These are phyloP conservation scores for Coffea eugenioides DNA, from an alignment of 257 asterid species.

Conservation along the genomic window DNA sequence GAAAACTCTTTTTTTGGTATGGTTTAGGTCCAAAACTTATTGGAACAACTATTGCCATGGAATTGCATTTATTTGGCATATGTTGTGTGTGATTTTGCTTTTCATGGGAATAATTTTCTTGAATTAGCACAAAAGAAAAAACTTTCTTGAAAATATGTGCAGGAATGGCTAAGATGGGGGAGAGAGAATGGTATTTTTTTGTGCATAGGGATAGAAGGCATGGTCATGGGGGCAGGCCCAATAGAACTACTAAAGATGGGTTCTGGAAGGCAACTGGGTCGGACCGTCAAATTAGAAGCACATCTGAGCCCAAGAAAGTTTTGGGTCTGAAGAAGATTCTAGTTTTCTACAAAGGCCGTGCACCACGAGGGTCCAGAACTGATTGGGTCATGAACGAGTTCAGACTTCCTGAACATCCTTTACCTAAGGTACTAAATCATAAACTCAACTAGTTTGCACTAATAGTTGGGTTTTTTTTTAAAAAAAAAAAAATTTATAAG, in stretches of 20 bases:
- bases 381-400: slow-evolving; percentile 92
- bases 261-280: slow-evolving; percentile 95
- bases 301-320: slow-evolving; percentile 39
- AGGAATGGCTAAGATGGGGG: slow-evolving; percentile 62
- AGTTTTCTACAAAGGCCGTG: slow-evolving; percentile 75
- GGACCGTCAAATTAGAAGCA: slow-evolving; percentile 50
- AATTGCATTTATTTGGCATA: no score
- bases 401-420: slow-evolving; percentile 54
- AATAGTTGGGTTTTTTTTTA: no score
- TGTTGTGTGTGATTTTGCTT: no score
- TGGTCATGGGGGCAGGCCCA: slow-evolving; percentile 75
- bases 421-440: slow-evolving; percentile 37
- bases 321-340: slow-evolving; percentile 70
- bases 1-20: no score
- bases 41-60: no score
- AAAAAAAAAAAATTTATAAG: no score
- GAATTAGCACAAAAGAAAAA: no score
- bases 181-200: slow-evolving; percentile 83
- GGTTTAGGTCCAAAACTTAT: no score
- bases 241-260: slow-evolving; percentile 62
- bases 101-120: no score
- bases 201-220: slow-evolving; percentile 65
- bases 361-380: slow-evolving; percentile 72
- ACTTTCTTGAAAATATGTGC: neutral
- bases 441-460: no score